Conservation (phyloP, 495 filamentous ascomycete species). For the Cercophora samala region DNA sequence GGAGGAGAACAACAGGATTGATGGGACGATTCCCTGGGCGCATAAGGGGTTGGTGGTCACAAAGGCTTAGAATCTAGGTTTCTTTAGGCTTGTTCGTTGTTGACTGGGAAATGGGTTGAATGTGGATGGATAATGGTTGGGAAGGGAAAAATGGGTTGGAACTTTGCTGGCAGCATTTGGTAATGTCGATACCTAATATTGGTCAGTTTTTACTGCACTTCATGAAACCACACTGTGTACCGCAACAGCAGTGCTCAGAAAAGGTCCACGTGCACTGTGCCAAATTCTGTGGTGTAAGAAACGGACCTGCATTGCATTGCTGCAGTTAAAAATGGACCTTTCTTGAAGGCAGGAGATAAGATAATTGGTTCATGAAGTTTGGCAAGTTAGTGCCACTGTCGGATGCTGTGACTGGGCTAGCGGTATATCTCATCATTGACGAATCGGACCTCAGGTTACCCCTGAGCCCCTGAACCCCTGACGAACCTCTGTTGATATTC, state of each 20-base stretch:
- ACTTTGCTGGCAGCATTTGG: too few species aligned
- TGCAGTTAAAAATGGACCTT: too few species aligned
- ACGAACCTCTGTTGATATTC: background rate
- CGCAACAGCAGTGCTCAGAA: too few species aligned
- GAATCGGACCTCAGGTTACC: background rate
- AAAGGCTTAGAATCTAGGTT: background rate
- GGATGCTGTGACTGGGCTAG: background rate
- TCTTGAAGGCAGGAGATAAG: too few species aligned
- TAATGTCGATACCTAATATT: too few species aligned
- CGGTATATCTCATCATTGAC: background rate
- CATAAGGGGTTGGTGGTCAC: background rate
- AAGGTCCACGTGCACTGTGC: too few species aligned
- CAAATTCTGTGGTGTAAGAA: too few species aligned
- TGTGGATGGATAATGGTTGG: background rate
- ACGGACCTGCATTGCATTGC: too few species aligned
- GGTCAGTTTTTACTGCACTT: too few species aligned
- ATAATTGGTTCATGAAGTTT: too few species aligned
- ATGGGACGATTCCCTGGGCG: background rate
- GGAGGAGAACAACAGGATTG: background rate
- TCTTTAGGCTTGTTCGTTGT: too few species aligned
- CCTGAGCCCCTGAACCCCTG: background rate
- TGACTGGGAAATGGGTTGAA: background rate
- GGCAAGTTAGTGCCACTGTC: background rate
- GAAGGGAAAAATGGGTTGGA: background rate
- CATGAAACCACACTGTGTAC: too few species aligned